These are phyloP conservation scores for Fusarium sp. DNA, from an alignment of 2,329 filamentous ascomycete species.

Conservation along the genomic window DNA sequence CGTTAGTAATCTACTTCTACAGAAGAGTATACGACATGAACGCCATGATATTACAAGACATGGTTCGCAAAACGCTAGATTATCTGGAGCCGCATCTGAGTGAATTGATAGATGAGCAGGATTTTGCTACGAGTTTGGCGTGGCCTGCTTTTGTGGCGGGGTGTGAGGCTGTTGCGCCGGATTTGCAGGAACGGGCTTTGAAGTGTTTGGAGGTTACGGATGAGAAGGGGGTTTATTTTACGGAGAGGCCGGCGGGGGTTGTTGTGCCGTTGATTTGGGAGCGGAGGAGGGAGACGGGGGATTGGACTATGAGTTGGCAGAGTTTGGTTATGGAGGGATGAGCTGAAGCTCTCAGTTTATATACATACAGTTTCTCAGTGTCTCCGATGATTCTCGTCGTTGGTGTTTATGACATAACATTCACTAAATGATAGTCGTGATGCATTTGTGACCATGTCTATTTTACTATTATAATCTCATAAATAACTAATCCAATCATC, in stretches of 20 bases:
- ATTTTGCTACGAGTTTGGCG: conserved; percentile 53
- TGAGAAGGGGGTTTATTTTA: conserved; percentile 46
- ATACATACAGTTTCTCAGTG: background rate
- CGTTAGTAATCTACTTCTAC: conserved; percentile 60
- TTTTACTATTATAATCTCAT: conserved; percentile 14
- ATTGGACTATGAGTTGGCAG: conserved; percentile 50
- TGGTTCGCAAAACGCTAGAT: conserved; percentile 52
- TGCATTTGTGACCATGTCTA: background rate
- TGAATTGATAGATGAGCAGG: conserved; percentile 49
- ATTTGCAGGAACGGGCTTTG: conserved; percentile 48
- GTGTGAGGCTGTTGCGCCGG: conserved; percentile 54
- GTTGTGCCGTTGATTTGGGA: conserved; percentile 49
- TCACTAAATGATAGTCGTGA: fast-evolving
- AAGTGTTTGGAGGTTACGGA: conserved; percentile 45
- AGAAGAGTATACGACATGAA: conserved; percentile 54
- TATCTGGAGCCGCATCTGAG: conserved; percentile 52
- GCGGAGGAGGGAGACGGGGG: conserved; percentile 42
- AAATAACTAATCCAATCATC: background rate
- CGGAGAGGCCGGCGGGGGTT: conserved; percentile 43
- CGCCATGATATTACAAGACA: conserved; percentile 55
- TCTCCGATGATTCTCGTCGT: fast-evolving
- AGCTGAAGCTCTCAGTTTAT: background rate
- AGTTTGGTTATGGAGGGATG: conserved; percentile 28
- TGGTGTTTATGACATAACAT: fast-evolving
- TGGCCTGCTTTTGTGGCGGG: conserved; percentile 60